Percentiles rank a stretch among this genome's conserved stretches.
These are phyloP conservation scores for Blastocystis sp. DNA, from an alignment of 352 stramenopile genomes.

Conservation along the genomic window DNA sequence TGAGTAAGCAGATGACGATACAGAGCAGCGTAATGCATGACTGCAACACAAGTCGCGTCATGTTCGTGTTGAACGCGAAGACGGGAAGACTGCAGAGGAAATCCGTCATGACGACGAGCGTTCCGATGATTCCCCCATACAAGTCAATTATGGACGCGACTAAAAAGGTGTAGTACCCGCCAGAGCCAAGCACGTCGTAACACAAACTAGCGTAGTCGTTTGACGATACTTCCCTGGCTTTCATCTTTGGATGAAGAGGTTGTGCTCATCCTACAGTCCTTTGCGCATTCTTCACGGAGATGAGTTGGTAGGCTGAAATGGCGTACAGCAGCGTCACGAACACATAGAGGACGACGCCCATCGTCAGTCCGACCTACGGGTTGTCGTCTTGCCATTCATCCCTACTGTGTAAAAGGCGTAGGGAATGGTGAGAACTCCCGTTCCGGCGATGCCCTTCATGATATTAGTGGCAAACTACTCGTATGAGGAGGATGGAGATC, in stretches of 20 bases:
- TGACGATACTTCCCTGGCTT: constrained; percentile 7
- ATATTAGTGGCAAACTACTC: constrained; percentile 70
- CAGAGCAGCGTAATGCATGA: not conserved
- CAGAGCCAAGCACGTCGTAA: constrained; percentile 19
- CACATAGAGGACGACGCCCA: constrained; percentile 34
- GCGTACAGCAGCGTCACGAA: constrained; percentile 37
- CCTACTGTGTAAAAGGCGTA: constrained; percentile 7
- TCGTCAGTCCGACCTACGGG: constrained; percentile 48
- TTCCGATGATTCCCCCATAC: constrained; percentile 52
- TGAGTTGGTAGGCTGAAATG: constrained; percentile 56
- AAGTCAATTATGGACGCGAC: constrained; percentile 42
- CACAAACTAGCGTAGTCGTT: constrained; percentile 54
- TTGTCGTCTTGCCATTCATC: too few relatives aligned
- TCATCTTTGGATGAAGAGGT: not conserved
- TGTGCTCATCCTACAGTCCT: not conserved
- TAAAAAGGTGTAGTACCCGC: constrained; percentile 57
- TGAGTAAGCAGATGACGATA: constrained; percentile 59
- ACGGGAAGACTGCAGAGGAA: constrained; percentile 24
- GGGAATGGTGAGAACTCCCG: constrained; percentile 35
- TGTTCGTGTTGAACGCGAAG: not conserved
- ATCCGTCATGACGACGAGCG: constrained; percentile 67
- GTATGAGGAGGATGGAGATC: too few relatives aligned
- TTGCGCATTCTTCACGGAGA: constrained; percentile 47
- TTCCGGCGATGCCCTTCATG: constrained; percentile 74
- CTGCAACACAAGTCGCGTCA: constrained; percentile 33